Evolutionary conservation across 2,329 filamentous ascomycete genomes (phyloP), one percentile per base, ranked within the genome.

Genomic region (Nemania sp.): DNA sequence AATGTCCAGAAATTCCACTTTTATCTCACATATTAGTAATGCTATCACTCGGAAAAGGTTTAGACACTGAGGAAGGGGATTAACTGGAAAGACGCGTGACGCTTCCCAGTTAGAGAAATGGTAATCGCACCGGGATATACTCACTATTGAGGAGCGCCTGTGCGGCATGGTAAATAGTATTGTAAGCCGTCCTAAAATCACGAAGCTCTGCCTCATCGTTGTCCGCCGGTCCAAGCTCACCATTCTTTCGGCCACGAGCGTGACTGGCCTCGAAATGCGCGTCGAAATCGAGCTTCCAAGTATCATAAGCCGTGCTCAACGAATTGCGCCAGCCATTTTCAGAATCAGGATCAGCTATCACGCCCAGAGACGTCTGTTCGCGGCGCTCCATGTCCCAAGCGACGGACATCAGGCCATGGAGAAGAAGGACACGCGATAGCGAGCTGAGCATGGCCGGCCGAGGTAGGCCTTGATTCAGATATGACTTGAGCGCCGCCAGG

Each of bases 321-420:
- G 80, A 75, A 3, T 70, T 68, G 48, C 77, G 77, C 82, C 82
- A 85, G 5, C 57, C 59, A 49, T 20, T 54, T 6, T 26, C 20
- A 9, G 49, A 39, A 19, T 60, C 53, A 3, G 60, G 53, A 11
- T 62, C 60, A 9, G 62, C 59, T 11, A 71, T 65, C 12, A 75
- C 70, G 0, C 80, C 80, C 0, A 86, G 73, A 0, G 80, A 79
- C 0, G 82, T 86, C 61, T 86, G 82, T 50, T 86, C 83, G 6
- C 83, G 73, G 1, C 83, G 73, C 45, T 81, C 79, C 72, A 86
- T 79, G 53, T 86, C 83, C 75, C 82, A 84, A 2, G 78, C 77
- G 3, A 86, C 75, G 0, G 81, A 83, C 82, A 86, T 85, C 1
- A 86, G 68, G 0, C 83, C 83, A 42, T 86, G 83, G 0, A 86